Conservation (phyloP, 108 stramenopile genomes). For the Fistulifera pelliculosa region DNA sequence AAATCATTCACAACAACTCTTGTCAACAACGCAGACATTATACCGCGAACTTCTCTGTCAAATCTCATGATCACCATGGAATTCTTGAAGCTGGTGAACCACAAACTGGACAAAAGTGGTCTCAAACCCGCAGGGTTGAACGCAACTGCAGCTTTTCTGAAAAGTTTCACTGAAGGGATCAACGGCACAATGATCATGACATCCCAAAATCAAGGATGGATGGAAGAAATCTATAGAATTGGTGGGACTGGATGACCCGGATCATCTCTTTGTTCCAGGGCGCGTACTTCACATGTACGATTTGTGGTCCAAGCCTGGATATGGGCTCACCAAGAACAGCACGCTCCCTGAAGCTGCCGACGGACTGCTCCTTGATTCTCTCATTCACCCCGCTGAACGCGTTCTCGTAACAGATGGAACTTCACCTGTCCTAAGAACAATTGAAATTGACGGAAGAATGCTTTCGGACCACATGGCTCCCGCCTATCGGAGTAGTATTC, state of each 20-base stretch:
- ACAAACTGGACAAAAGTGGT: conserved; percentile 26
- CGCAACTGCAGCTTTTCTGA: conserved; percentile 8
- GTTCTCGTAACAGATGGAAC: conserved; percentile 15
- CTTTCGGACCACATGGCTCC: conserved; percentile 25
- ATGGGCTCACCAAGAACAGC: no score
- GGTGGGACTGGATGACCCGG: conserved; percentile 15
- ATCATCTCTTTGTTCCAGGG: conserved; percentile 34
- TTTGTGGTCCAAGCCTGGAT: conserved; percentile 9
- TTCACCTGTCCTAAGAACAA: conserved; percentile 13
- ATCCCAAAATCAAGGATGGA: conserved; percentile 8
- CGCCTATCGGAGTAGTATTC: conserved; percentile 20
- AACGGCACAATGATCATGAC: conserved; percentile 28
- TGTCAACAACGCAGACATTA: conserved; percentile 50
- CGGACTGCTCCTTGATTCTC: no score
- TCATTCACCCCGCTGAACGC: conserved; percentile 11
- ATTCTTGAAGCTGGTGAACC: conserved; percentile 22
- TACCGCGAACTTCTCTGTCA: conserved; percentile 34
- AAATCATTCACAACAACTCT: conserved; percentile 39
- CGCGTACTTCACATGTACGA: conserved; percentile 27
- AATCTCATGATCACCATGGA: conserved; percentile 21
- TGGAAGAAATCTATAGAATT: neutral
- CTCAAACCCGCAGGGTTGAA: conserved; percentile 12
- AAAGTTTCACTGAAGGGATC: conserved; percentile 18
- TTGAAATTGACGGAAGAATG: conserved; percentile 28
- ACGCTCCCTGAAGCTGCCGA: no score